Conservation (phyloP, 768 basidiomycete species). For the Pulveroboletus frians region DNA sequence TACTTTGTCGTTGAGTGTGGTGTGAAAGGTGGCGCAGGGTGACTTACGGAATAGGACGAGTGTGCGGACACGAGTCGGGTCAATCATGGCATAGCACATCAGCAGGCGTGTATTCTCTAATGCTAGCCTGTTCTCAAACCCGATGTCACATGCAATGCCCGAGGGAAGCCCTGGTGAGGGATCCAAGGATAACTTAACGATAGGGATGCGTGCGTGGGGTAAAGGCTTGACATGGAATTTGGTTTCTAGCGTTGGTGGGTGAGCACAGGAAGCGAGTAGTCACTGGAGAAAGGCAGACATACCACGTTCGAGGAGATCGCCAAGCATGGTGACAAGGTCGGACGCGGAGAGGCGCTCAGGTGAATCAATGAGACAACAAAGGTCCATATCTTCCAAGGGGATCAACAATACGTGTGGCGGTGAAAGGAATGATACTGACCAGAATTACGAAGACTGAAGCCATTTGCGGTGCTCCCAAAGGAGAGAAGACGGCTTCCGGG, state of each 20-base stretch:
- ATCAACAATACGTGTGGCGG: slow-evolving; percentile 8
- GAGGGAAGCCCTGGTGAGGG: slow-evolving; percentile 75
- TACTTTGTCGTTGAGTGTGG: slow-evolving; percentile 9
- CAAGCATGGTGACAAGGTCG: slow-evolving; percentile 91
- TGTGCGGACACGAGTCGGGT: slow-evolving; percentile 88
- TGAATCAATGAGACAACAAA: slow-evolving; percentile 94
- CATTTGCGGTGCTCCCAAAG: slow-evolving; percentile 96
- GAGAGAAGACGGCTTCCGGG: slow-evolving; percentile 86
- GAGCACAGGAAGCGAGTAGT: slow-evolving; percentile 9
- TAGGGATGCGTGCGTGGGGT: slow-evolving; percentile 96
- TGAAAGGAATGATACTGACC: slow-evolving; percentile 42
- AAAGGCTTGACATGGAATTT: slow-evolving; percentile 95
- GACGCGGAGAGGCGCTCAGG: slow-evolving; percentile 72
- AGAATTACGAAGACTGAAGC: slow-evolving; percentile 94
- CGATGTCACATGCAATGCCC: slow-evolving; percentile 97
- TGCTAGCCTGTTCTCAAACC: slow-evolving; percentile 95
- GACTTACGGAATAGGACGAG: slow-evolving; percentile 93
- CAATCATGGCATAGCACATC: slow-evolving; percentile 96
- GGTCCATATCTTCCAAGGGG: slow-evolving; percentile 80
- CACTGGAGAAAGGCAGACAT: slow-evolving; percentile 27
- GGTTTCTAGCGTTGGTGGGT: slow-evolving; percentile 57
- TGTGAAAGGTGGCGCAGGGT: slow-evolving; percentile 11
- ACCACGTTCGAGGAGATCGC: slow-evolving; percentile 92
- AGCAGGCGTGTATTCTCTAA: slow-evolving; percentile 94
- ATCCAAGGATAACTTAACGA: slow-evolving; percentile 92